phyloP scores from a whole-genome alignment of 345 rosid species.

The Theobroma cacao region DNA sequence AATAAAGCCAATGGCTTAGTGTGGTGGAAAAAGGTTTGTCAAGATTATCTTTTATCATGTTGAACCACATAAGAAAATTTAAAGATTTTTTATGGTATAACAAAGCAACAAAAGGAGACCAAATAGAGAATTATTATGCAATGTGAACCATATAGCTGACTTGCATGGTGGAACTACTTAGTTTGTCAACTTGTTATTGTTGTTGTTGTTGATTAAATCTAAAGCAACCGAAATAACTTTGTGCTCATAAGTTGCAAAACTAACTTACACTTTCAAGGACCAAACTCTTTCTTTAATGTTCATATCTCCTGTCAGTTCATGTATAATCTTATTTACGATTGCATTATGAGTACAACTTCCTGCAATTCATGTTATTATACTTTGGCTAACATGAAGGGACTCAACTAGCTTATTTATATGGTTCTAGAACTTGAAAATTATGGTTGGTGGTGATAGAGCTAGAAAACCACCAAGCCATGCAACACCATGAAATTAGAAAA shows the following conservation, averaged over 20 bases:
- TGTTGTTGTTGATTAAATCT: neutral
- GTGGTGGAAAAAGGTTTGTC: neutral
- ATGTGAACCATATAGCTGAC: neutral
- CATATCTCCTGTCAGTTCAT: conserved; percentile 1
- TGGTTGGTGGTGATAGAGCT: neutral
- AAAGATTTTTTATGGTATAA: neutral
- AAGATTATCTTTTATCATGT: neutral
- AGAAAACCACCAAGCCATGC: neutral
- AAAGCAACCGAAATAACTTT: neutral
- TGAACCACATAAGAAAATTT: conserved; percentile 4
- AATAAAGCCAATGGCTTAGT: neutral
- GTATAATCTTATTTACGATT: neutral
- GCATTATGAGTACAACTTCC: neutral
- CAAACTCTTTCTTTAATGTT: neutral
- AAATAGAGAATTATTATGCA: neutral
- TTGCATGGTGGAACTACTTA: neutral
- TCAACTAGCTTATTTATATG: neutral
- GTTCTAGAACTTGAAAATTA: neutral
- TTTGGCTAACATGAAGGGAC: conserved; percentile 3
- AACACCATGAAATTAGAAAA: neutral
- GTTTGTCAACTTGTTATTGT: neutral
- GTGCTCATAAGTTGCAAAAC: neutral
- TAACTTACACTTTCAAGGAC: neutral
- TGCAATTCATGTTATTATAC: neutral
- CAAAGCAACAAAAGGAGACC: neutral